These are phyloP conservation scores for Rhodotorula taiwanensis DNA, from an alignment of 768 basidiomycete genomes.

Conservation along the genomic window DNA sequence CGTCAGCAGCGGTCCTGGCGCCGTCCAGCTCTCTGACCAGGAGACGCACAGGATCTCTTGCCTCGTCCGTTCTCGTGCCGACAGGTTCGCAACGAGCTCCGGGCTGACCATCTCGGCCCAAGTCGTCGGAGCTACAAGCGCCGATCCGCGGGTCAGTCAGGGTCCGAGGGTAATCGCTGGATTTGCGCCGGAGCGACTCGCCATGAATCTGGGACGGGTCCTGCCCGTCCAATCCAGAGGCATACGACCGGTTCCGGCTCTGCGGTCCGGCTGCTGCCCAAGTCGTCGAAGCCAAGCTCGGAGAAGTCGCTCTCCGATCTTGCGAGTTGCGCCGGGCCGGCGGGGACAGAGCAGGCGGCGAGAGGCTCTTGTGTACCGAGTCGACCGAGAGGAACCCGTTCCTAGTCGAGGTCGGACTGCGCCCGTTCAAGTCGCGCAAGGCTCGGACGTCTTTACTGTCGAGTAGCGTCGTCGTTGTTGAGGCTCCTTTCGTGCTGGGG, in stretches of 20 bases:
- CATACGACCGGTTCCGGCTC: neutral
- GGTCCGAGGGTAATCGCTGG: neutral
- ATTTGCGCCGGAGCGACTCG: neutral
- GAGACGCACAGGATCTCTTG: constrained; percentile 41
- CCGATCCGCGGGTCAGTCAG: no score
- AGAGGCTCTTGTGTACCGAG: no score
- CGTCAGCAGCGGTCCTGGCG: neutral
- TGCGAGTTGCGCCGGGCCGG: no score
- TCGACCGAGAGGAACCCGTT: no score
- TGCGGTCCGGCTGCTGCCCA: neutral
- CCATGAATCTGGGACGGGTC: constrained; percentile 5
- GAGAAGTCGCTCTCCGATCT: no score
- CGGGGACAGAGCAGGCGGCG: no score
- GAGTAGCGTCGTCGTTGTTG: no score
- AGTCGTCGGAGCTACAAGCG: constrained; percentile 30
- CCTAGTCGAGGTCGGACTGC: no score
- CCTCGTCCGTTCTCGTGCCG: constrained; percentile 40
- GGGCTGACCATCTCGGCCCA: constrained; percentile 42
- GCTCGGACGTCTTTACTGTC: no score
- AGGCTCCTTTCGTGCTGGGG: no score
- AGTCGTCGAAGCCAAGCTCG: neutral
- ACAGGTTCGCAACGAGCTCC: constrained; percentile 41
- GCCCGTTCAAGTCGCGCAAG: no score
- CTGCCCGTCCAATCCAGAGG: neutral
- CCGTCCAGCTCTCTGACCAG: no score